Conservation (phyloP, 805 yeast species). For the Yarrowia sp. region DNA sequence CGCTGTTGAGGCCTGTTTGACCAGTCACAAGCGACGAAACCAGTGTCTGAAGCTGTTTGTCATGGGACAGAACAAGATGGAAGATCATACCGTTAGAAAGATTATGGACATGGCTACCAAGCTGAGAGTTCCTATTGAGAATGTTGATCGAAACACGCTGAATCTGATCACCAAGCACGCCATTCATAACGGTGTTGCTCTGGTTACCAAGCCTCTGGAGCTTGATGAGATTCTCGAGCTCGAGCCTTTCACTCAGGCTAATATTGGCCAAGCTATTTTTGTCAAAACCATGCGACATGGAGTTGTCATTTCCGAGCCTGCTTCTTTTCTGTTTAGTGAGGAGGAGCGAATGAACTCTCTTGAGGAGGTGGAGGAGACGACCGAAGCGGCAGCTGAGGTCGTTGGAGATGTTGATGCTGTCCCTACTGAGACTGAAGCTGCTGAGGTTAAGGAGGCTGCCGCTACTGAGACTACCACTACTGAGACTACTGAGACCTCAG, state of each 20-base stretch:
- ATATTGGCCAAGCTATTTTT: neutral
- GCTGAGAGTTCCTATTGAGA: constrained; percentile 38
- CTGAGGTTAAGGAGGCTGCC: neutral
- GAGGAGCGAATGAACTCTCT: constrained; percentile 30
- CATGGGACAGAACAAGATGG: neutral
- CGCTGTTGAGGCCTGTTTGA: constrained; percentile 12
- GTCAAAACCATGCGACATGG: constrained; percentile 23
- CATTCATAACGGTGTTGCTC: constrained; percentile 77
- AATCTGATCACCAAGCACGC: constrained; percentile 62
- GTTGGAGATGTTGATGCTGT: neutral
- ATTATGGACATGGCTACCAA: constrained; percentile 50
- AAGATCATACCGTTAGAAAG: constrained; percentile 34
- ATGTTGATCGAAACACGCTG: constrained; percentile 48
- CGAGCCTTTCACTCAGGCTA: constrained; percentile 33
- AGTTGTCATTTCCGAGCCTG: constrained; percentile 14
- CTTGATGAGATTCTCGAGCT: constrained; percentile 39
- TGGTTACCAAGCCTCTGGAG: constrained; percentile 59
- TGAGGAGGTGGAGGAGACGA: neutral
- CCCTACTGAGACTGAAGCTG: neutral
- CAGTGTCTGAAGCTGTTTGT: constrained; percentile 6
- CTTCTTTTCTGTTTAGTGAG: constrained; percentile 11
- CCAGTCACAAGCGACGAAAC: constrained; percentile 21
- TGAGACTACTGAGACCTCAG: neutral
- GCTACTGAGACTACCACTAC: neutral
- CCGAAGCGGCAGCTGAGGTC: neutral